A percentile compares a stretch with the other conserved stretches of the same genome.
These are phyloP conservation scores for Grosmannia clavigera DNA, from an alignment of 2,329 filamentous ascomycete species.

Conservation along the genomic window DNA sequence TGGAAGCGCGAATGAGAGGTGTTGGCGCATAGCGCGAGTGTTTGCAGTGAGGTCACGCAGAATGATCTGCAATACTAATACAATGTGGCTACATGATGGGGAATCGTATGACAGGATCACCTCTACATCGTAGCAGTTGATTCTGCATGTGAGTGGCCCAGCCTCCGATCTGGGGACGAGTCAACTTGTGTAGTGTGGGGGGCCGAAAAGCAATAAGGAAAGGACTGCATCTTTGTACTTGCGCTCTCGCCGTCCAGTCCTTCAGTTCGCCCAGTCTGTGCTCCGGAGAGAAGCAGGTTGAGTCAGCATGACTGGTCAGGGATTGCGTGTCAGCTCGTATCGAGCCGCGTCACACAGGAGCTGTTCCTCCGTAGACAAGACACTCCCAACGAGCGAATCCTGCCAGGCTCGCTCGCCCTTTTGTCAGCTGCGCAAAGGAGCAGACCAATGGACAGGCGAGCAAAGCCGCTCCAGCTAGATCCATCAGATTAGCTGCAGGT, in stretches of 20 bases:
- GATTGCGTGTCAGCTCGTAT: background rate
- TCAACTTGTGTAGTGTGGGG: background rate
- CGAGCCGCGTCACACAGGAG: background rate
- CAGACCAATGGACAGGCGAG: background rate
- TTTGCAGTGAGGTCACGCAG: no score
- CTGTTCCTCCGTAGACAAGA: background rate
- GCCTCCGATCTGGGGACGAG: background rate
- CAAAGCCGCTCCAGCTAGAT: background rate
- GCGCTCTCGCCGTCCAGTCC: background rate
- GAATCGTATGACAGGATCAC: no score
- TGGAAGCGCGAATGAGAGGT: slow-evolving; percentile 29
- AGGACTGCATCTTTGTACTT: background rate
- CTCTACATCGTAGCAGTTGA: background rate
- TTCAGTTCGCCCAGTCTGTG: no score
- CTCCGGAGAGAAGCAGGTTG: background rate
- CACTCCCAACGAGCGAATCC: background rate
- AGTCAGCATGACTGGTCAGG: background rate
- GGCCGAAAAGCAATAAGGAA: background rate
- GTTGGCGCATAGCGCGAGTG: background rate
- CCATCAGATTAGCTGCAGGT: background rate
- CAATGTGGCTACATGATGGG: no score
- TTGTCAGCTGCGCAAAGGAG: background rate
- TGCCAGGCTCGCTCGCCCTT: background rate
- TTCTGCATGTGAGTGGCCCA: background rate
- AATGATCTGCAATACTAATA: no score